Evolutionary conservation across 345 rosid genomes (phyloP).

Genomic region (Hirschfeldia incana): DNA sequence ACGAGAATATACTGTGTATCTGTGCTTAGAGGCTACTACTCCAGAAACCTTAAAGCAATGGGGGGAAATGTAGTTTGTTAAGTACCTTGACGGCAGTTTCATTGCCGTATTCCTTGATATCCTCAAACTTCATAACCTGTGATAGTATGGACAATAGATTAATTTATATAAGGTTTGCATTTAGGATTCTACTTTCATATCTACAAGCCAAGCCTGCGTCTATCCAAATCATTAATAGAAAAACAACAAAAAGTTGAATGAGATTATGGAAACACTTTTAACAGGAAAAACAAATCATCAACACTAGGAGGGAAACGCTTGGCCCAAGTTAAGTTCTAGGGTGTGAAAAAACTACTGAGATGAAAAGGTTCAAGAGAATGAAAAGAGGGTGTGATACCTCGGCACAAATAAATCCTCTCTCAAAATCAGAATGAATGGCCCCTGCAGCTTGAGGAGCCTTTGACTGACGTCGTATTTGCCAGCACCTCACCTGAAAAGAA

Average conservation of each 20-base stretch:
- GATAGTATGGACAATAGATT: not conserved
- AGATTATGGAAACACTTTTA: not conserved
- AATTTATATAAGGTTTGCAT: not conserved
- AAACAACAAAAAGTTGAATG: conserved; percentile 5
- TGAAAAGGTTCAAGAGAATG: conserved; percentile 25
- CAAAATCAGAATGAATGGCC: conserved; percentile 89
- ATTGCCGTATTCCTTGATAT: conserved; percentile 86
- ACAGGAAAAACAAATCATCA: not conserved
- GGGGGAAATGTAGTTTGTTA: not conserved
- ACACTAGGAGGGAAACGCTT: not conserved
- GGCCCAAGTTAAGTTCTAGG: not conserved
- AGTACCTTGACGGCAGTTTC: conserved; percentile 89
- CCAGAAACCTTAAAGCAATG: not conserved
- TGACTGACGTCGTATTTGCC: conserved; percentile 92
- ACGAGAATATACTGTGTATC: not conserved
- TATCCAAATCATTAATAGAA: not conserved
- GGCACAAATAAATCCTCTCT: conserved; percentile 96
- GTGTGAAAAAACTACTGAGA: not conserved
- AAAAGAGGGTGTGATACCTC: conserved; percentile 56
- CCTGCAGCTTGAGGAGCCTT: conserved; percentile 99
- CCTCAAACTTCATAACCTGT: conserved; percentile 96
- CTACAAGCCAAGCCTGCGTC: not conserved
- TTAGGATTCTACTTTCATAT: not conserved
- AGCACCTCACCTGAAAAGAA: conserved; percentile 81
- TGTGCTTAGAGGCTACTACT: not conserved